A percentile compares a stretch with the other conserved stretches of the same genome.
These are phyloP conservation scores for Ceratobasidium sp. DNA, from an alignment of 1,284 basidiomycete genomes.

Conservation along the genomic window DNA sequence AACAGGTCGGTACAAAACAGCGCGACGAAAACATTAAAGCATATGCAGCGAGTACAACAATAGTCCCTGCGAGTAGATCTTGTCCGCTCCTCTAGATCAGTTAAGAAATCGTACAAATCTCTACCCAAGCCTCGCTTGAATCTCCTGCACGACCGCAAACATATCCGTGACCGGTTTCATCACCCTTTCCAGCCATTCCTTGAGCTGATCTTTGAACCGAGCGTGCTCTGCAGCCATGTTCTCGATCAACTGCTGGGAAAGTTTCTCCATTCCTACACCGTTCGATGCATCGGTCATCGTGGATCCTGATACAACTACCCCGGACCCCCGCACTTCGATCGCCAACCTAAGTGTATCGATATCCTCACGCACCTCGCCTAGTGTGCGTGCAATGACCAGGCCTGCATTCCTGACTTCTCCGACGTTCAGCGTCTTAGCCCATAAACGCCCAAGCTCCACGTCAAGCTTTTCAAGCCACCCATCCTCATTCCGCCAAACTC, in stretches of 20 bases:
- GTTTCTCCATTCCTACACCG: background rate
- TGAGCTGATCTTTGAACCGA: slow-evolving; percentile 4
- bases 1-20: background rate
- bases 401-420: background rate
- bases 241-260: background rate
- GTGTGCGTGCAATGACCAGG: background rate
- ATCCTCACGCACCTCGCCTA: background rate
- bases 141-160: slow-evolving; percentile 7
- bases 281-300: background rate
- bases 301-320: background rate
- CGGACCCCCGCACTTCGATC: slow-evolving; percentile 16
- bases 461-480: slow-evolving; percentile 20
- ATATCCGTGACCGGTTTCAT: slow-evolving; percentile 14
- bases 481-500: slow-evolving; percentile 1
- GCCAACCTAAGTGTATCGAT: slow-evolving; percentile 15
- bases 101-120: background rate
- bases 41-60: background rate
- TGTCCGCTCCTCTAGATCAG: background rate
- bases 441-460: background rate
- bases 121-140: background rate
- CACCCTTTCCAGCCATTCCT: background rate
- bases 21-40: background rate
- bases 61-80: too few relatives aligned
- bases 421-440: slow-evolving; percentile 8
- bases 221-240: background rate